Evolutionary conservation across 2,329 filamentous ascomycete genomes (phyloP), one percentile per base, ranked within the genome.

Genomic region (Whalleya microplaca): DNA sequence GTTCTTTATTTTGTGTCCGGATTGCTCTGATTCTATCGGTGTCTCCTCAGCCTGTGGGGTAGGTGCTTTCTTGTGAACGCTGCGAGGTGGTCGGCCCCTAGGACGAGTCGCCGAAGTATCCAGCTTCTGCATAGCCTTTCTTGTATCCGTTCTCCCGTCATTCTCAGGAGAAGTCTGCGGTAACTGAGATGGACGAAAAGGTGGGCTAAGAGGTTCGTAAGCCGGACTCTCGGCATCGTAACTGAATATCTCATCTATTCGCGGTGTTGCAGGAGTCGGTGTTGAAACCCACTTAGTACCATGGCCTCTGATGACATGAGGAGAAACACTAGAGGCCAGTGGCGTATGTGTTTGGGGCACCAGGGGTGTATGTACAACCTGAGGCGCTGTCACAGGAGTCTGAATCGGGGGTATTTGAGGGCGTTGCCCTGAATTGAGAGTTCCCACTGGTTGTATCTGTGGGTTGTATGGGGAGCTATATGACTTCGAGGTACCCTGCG

Each of bases 211-310:
- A 0, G 84, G 84, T 62, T 88, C 85, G 55, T 76, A 80, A 2
- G 78, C 77, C 2, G 85, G 85, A 55, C 82, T 83, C 32, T 77
- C 75, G 16, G 76, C 69, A 45, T 79, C 77, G 45, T 73, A 69
- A 12, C 66, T 70, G 23, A 64, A 61, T 27, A 58, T 52, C 21
- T 70, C 63, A 19, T 66, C 68, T 56, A 68, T 64, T 3, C 71
- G 69, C 1, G 85, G 85, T 1, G 85, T 88, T 3, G 84, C 84
- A 3, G 83, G 81, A 1, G 83, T 85, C 6, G 82, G 79, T 4
- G 76, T 78, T 16, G 80, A 74, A 2, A 77, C 82, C 85, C 85
- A 88, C 65, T 81, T 82, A 0, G 85, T 88, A 44, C 82, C 84
- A 55, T 73, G 69, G 41, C 75, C 71, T 54, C 72, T 66, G 47